A percentile compares a stretch with the other conserved stretches of the same genome.
phyloP scores from a whole-genome alignment of 1,284 basidiomycete genomes.

The Leccinum huronense region DNA sequence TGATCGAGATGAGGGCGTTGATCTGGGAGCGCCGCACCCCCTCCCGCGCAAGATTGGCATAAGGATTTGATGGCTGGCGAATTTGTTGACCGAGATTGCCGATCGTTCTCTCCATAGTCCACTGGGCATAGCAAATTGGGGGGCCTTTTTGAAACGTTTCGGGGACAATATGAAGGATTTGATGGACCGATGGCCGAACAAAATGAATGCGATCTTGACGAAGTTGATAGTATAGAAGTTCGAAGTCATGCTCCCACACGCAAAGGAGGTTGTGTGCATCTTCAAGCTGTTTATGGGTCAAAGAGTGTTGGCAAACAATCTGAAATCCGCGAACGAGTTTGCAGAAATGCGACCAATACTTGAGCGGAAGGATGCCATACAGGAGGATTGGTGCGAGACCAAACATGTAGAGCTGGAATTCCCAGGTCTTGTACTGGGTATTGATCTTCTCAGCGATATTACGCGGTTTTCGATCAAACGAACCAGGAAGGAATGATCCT shows the following conservation, averaged over 20 bases:
- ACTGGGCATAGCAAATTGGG: not conserved
- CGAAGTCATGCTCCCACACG: not conserved
- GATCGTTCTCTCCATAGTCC: constrained; percentile 1
- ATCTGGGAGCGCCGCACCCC: not conserved
- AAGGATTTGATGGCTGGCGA: not conserved
- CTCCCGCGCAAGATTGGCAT: not conserved
- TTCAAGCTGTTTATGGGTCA: not conserved
- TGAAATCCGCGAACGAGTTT: constrained; percentile 7
- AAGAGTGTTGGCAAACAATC: not conserved
- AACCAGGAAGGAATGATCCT: not conserved
- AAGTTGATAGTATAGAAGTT: not conserved
- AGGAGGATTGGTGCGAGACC: not conserved
- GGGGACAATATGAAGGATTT: not conserved
- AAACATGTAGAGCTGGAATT: constrained; percentile 2
- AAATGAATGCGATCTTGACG: not conserved
- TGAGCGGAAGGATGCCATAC: not conserved
- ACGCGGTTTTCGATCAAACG: not conserved
- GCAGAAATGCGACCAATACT: constrained; percentile 11
- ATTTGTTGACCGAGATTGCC: not conserved
- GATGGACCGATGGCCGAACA: constrained; percentile 1
- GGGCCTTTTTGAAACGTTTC: not conserved
- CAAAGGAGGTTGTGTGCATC: not conserved
- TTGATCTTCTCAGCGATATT: constrained; percentile 14
- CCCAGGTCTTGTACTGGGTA: constrained; percentile 11
- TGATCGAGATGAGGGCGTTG: not conserved